These are phyloP conservation scores for Penicillium sp. DNA, from an alignment of 2,329 filamentous ascomycete genomes.

Conservation along the genomic window DNA sequence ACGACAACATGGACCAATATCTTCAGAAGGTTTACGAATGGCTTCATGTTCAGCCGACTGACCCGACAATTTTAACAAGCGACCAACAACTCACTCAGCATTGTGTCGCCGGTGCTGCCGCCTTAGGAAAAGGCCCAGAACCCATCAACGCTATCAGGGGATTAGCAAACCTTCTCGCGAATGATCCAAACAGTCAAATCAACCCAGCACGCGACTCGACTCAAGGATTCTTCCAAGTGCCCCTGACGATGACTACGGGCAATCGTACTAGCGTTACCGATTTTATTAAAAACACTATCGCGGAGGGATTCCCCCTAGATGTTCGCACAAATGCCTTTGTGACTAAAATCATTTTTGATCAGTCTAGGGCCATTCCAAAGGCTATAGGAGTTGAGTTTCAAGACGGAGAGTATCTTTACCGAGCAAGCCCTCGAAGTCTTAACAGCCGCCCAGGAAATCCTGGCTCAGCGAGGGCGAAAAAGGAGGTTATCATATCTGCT, in stretches of 20 bases:
- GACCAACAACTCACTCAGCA: constrained; percentile 58
- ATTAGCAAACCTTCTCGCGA: constrained; percentile 31
- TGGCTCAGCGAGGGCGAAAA: constrained; percentile 41
- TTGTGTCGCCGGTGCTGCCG: constrained; percentile 56
- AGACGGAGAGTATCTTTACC: constrained; percentile 51
- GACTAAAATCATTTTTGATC: constrained; percentile 51
- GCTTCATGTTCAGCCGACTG: constrained; percentile 19
- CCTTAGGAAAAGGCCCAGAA: constrained; percentile 45
- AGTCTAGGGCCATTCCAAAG: constrained; percentile 41
- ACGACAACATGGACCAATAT: constrained; percentile 61
- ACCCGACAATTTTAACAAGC: constrained; percentile 53
- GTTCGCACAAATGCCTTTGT: constrained; percentile 53
- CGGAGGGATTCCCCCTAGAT: constrained; percentile 57
- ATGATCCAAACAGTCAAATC: too few species aligned
- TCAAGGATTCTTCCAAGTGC: constrained; percentile 7
- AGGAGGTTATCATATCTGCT: constrained; percentile 51
- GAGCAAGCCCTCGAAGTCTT: constrained; percentile 46
- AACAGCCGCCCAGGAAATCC: constrained; percentile 21
- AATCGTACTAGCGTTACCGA: constrained; percentile 41
- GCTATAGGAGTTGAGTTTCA: constrained; percentile 51
- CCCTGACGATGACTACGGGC: not conserved
- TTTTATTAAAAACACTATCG: constrained; percentile 35
- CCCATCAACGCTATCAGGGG: constrained; percentile 44
- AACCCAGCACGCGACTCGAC: too few species aligned
- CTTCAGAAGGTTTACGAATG: constrained; percentile 49